Conservation (phyloP, 192 early-diverging fungal genomes). For the Paraglomus brasilianum region DNA sequence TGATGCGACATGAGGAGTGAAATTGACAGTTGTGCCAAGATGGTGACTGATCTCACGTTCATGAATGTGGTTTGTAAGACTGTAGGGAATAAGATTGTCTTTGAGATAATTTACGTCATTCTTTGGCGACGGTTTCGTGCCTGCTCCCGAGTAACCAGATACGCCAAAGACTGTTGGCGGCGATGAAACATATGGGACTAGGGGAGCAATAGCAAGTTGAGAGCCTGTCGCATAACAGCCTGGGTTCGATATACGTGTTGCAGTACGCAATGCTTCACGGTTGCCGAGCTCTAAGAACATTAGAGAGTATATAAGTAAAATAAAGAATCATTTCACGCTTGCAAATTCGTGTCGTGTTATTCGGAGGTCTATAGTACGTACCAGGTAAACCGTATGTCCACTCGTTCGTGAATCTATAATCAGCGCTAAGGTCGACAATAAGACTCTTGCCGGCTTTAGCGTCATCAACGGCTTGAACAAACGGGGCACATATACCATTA, state of each 20-base stretch:
- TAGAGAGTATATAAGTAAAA: neutral
- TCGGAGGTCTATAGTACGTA: constrained; percentile 17
- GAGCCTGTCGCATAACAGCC: constrained; percentile 99
- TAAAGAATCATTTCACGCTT: neutral
- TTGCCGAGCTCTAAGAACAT: constrained; percentile 60
- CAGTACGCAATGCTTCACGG: constrained; percentile 59
- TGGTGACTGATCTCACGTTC: constrained; percentile 82
- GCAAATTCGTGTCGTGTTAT: neutral
- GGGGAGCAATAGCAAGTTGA: constrained; percentile 85
- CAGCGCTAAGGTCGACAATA: constrained; percentile 87
- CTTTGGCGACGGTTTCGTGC: constrained; percentile 94
- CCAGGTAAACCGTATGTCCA: constrained; percentile 89
- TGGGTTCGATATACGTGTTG: constrained; percentile 87
- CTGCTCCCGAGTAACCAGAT: constrained; percentile 98
- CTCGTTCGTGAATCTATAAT: constrained; percentile 83
- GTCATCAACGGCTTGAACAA: constrained; percentile 77
- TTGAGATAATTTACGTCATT: constrained; percentile 86
- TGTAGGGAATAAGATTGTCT: constrained; percentile 92
- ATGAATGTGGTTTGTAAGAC: constrained; percentile 94
- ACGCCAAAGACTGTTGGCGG: constrained; percentile 89
- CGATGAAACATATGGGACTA: constrained; percentile 65
- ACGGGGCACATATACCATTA: constrained; percentile 91
- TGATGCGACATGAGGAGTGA: constrained; percentile 87
- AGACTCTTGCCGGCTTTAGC: constrained; percentile 54
- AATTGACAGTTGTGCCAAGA: constrained; percentile 63